Percentiles rank a stretch among this genome's conserved stretches.
phyloP scores from a whole-genome alignment of 2,329 filamentous ascomycete species.

The Xylariaceae sp. region DNA sequence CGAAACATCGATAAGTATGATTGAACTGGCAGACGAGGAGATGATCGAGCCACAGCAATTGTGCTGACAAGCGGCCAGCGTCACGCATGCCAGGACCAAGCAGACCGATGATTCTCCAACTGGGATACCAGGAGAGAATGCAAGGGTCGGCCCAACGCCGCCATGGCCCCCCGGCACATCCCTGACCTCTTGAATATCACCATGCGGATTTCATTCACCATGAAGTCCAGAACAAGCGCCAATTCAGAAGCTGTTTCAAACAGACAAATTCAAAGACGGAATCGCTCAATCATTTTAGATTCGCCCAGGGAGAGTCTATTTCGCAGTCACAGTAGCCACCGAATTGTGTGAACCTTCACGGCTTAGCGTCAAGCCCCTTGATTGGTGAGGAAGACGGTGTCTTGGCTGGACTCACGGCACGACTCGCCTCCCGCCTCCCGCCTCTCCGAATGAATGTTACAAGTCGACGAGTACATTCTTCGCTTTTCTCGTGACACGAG shows the following conservation, averaged over 20 bases:
- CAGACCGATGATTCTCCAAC: constrained; percentile 24
- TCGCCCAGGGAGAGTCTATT: too few relatives aligned
- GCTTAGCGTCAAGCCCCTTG: too few relatives aligned
- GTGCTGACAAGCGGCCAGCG: constrained; percentile 17
- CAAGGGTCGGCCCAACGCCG: constrained; percentile 25
- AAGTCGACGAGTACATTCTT: too few relatives aligned
- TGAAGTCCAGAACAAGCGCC: constrained; percentile 15
- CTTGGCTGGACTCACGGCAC: too few relatives aligned
- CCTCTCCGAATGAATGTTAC: too few relatives aligned
- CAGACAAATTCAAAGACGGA: not conserved
- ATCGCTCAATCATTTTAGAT: too few relatives aligned
- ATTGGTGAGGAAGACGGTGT: too few relatives aligned
- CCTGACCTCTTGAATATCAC: constrained; percentile 18
- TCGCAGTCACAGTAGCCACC: too few relatives aligned
- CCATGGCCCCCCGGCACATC: constrained; percentile 20
- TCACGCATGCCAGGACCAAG: constrained; percentile 23
- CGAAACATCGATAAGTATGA: not conserved
- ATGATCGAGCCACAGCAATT: constrained; percentile 15
- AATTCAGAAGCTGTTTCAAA: constrained; percentile 2
- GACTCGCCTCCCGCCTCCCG: too few relatives aligned
- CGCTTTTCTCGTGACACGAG: too few relatives aligned
- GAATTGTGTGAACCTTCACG: too few relatives aligned
- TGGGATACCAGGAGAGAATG: constrained; percentile 25
- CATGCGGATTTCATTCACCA: constrained; percentile 13
- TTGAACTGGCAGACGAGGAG: constrained; percentile 7